Evolutionary conservation across 345 rosid genomes (phyloP), one percentile per base, ranked within the genome.

Genomic region (Euphorbia pulcherrima): DNA sequence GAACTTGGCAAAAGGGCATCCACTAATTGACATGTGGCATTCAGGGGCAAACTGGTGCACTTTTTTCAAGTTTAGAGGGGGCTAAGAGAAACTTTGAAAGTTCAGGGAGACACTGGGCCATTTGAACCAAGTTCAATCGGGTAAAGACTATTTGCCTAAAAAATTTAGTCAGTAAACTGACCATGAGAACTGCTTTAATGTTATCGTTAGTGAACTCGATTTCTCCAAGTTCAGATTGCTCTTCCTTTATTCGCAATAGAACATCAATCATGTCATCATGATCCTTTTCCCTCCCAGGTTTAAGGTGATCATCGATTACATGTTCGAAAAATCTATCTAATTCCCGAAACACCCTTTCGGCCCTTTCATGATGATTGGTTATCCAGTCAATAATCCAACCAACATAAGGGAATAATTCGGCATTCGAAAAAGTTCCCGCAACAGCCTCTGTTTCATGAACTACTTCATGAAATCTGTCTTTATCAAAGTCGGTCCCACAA

Each of bases 321-420:
- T 80, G 60, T 16, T 79, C 67, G 11, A 75, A 81, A 65, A 83
- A 78, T 5, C 55, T 4, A 56, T 88, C 88, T 33, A 82, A 16
- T 29, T 71, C 74, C 12, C 37, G 41, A 68, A 78, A 86, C 69
- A 52, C 71, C 68, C 37, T 33, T 33, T 33, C 1, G 72, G 62
- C 76, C 67, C 72, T 83, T 40, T 61, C 27, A 23, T 59, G 73
- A 39, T 72, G 69, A 5, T 88, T 88, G 0, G 77, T 80, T 39
- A 81, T 26, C 64, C 60, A 60, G 65, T 86, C 85, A 5, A 80
- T 60, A 20, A 81, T 57, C 77, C 78, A 66, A 16, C 87, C 84
- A 0, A 78, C 6, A 29, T 61, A 11, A 0, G 80, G 87, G 57
- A 88, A 68, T 48, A n/a, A 79, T 53, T 88, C 86, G 0, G 60